Evolutionary conservation across 805 yeast genomes (phyloP).

Genomic region (Candida piceae): DNA sequence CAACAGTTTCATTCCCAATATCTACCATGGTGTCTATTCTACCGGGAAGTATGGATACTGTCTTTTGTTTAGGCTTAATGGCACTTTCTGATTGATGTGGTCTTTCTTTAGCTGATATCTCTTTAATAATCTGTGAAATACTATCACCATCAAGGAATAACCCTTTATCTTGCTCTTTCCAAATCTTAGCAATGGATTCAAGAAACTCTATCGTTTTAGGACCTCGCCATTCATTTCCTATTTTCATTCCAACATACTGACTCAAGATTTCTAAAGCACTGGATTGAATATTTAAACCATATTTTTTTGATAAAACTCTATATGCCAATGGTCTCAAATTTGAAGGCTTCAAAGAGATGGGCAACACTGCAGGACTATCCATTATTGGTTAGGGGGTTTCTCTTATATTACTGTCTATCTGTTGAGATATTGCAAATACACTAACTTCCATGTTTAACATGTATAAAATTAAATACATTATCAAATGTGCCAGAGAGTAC

Average conservation of each 20-base stretch:
- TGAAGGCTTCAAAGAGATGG: conserved; percentile 73
- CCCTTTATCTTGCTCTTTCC: conserved; percentile 91
- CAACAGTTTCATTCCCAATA: not conserved
- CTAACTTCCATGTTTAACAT: too few relatives aligned
- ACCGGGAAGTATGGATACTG: conserved; percentile 1
- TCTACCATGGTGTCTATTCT: conserved; percentile 6
- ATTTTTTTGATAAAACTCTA: conserved; percentile 83
- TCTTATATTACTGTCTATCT: not conserved
- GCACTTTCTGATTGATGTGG: conserved; percentile 10
- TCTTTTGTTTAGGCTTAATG: too few relatives aligned
- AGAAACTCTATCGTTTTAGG: conserved; percentile 55
- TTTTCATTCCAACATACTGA: conserved; percentile 65
- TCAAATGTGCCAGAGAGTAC: too few relatives aligned
- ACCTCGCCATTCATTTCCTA: conserved; percentile 85
- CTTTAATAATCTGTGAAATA: conserved; percentile 57
- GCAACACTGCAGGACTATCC: conserved; percentile 47
- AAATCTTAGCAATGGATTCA: conserved; percentile 71
- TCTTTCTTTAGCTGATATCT: conserved; percentile 27
- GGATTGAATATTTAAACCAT: conserved; percentile 84
- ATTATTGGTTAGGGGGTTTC: conserved; percentile 3
- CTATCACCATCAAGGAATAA: conserved; percentile 77
- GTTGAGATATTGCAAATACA: not conserved
- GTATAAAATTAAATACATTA: too few relatives aligned
- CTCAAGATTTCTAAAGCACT: conserved; percentile 74
- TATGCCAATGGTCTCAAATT: conserved; percentile 89